Evolutionary conservation across 2,329 filamentous ascomycete species (phyloP).

Genomic region (Furcasterigmium sp.): DNA sequence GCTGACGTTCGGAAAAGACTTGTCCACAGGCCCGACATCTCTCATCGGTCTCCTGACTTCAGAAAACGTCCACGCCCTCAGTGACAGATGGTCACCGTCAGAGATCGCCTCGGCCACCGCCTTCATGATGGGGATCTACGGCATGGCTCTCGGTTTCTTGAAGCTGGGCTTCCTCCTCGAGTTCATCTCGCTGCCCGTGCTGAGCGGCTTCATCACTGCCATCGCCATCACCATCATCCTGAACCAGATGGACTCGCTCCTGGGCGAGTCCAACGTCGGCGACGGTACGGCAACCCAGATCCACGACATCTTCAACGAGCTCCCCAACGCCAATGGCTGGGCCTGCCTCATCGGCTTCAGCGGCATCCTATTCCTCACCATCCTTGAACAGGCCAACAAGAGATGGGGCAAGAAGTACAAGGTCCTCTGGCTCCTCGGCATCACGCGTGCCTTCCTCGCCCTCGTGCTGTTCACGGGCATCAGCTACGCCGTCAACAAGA

Average conservation of each 20-base stretch:
- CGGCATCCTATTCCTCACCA: constrained; percentile 48
- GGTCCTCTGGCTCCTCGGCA: constrained; percentile 51
- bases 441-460: constrained; percentile 55
- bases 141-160: constrained; percentile 53
- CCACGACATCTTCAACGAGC: constrained; percentile 50
- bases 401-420: constrained; percentile 54
- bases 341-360: constrained; percentile 44
- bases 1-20: constrained; percentile 38
- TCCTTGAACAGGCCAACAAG: constrained; percentile 53
- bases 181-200: constrained; percentile 59
- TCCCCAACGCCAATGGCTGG: constrained; percentile 51
- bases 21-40: constrained; percentile 60
- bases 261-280: constrained; percentile 47
- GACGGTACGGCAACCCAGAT: constrained; percentile 52
- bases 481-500: constrained; percentile 56
- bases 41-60: constrained; percentile 59
- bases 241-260: constrained; percentile 57
- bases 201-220: constrained; percentile 61
- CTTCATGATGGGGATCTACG: constrained; percentile 58
- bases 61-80: constrained; percentile 50
- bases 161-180: constrained; percentile 62
- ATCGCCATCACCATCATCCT: constrained; percentile 61
- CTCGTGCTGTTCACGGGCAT: constrained; percentile 59
- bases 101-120: constrained; percentile 57
- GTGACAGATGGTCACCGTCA: constrained; percentile 41